These are phyloP conservation scores for Clavispora asparagi DNA, from an alignment of 805 yeast genomes.

Conservation along the genomic window DNA sequence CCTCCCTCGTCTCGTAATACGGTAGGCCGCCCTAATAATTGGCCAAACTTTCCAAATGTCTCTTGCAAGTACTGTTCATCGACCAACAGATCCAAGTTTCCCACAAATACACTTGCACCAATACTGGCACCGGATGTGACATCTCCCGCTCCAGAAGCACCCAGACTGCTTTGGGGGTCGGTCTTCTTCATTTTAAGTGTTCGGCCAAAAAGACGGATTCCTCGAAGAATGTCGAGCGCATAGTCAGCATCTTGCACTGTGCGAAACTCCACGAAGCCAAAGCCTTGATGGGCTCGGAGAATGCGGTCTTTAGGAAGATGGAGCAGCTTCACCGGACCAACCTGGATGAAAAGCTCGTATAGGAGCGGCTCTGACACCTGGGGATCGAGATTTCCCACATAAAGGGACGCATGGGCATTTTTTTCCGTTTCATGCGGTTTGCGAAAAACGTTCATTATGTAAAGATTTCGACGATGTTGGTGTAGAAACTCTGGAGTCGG, in stretches of 20 bases:
- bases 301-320: conserved; percentile 78
- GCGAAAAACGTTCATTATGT: conserved; percentile 27
- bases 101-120: conserved; percentile 50
- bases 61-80: conserved; percentile 53
- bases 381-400: conserved; percentile 79
- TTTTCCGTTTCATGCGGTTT: conserved; percentile 41
- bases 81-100: conserved; percentile 60
- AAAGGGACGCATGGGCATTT: conserved; percentile 60
- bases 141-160: neutral
- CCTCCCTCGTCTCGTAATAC: conserved; percentile 48
- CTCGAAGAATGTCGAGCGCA: conserved; percentile 54
- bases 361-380: conserved; percentile 65
- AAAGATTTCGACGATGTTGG: too few relatives aligned
- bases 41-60: conserved; percentile 69
- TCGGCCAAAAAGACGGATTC: conserved; percentile 57
- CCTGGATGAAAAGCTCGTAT: conserved; percentile 80
- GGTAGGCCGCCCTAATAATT: conserved; percentile 44
- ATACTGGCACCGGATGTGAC: conserved; percentile 18
- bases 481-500: too few relatives aligned
- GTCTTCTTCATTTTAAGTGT: conserved; percentile 54
- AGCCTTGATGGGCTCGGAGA: conserved; percentile 71
- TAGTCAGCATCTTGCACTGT: conserved; percentile 63
- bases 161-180: conserved; percentile 19
- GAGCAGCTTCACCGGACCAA: conserved; percentile 69
- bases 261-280: conserved; percentile 76